These are phyloP conservation scores for Lignosus rhinocerotis DNA, from an alignment of 1,284 basidiomycete species.

Conservation along the genomic window DNA sequence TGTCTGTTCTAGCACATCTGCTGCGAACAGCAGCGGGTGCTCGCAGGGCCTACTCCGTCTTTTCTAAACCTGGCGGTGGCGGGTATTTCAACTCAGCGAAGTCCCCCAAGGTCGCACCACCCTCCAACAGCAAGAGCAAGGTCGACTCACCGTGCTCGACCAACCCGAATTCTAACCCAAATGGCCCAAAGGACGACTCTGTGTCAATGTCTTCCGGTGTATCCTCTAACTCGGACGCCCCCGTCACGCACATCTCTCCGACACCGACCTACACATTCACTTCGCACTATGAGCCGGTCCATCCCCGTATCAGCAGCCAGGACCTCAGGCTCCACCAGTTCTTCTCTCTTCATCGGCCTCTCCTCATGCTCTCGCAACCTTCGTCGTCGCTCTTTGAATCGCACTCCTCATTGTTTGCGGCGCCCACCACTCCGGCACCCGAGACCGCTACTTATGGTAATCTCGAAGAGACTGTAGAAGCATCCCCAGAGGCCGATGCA, in stretches of 20 bases:
- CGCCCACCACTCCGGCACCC: slow-evolving; percentile 9
- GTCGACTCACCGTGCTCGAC: slow-evolving; percentile 27
- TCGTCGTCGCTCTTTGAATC: slow-evolving; percentile 55
- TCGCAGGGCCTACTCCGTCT: slow-evolving; percentile 71
- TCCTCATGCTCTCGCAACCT: slow-evolving; percentile 65
- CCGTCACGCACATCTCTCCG: neutral
- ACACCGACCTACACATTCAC: slow-evolving; percentile 21
- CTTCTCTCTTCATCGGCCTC: slow-evolving; percentile 74
- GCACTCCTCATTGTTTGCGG: slow-evolving; percentile 29
- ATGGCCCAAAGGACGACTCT: slow-evolving; percentile 27
- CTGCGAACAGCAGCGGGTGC: slow-evolving; percentile 47
- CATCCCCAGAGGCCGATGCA: slow-evolving; percentile 66
- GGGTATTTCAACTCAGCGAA: slow-evolving; percentile 74
- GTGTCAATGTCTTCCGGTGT: slow-evolving; percentile 18
- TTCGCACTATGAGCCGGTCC: slow-evolving; percentile 33
- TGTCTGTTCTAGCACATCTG: slow-evolving; percentile 50
- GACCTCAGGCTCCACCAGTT: slow-evolving; percentile 79
- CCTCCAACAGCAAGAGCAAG: slow-evolving; percentile 28
- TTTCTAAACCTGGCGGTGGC: slow-evolving; percentile 75
- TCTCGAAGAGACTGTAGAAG: slow-evolving; percentile 52
- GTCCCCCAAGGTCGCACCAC: slow-evolving; percentile 36
- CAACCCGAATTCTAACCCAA: slow-evolving; percentile 22
- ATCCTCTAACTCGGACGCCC: slow-evolving; percentile 6
- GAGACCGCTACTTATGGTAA: slow-evolving; percentile 29
- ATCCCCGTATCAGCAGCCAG: slow-evolving; percentile 59